Percentiles rank a stretch among this genome's conserved stretches.
These are phyloP conservation scores for Trypanosomatidae sp. DNA, from an alignment of 208 protist genomes.

Conservation along the genomic window DNA sequence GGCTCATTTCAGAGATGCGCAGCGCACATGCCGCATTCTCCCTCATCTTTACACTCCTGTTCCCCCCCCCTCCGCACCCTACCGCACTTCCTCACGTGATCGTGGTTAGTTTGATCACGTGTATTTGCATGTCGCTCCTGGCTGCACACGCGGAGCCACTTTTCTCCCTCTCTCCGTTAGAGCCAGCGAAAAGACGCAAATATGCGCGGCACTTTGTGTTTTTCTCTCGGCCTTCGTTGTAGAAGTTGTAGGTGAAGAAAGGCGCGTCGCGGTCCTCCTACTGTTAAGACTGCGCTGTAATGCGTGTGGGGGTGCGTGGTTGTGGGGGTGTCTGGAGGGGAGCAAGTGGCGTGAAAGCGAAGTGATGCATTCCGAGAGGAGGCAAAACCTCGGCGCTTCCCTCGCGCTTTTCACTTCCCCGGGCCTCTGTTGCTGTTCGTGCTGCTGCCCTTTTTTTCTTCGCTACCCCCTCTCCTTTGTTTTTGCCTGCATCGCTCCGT, in stretches of 20 bases:
- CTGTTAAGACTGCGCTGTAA: not conserved
- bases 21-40: too few species aligned
- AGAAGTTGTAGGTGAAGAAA: not conserved
- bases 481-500: not conserved
- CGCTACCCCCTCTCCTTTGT: not conserved
- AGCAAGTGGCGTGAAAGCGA: not conserved
- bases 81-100: not conserved
- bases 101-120: not conserved
- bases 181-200: not conserved
- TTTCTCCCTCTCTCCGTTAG: not conserved
- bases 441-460: not conserved
- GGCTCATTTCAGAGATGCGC: too few species aligned
- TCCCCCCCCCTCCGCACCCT: not conserved
- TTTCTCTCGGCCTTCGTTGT: too few species aligned
- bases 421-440: not conserved
- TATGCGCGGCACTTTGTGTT: not conserved
- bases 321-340: not conserved
- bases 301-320: not conserved
- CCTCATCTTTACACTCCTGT: too few species aligned
- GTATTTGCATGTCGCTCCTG: not conserved
- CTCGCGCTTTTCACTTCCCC: not conserved
- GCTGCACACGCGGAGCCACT: not conserved
- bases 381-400: not conserved
- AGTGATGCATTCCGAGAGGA: not conserved
- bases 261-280: not conserved